Conservation (phyloP, 2,329 filamentous ascomycete genomes). For the Lomentospora prolificans region DNA sequence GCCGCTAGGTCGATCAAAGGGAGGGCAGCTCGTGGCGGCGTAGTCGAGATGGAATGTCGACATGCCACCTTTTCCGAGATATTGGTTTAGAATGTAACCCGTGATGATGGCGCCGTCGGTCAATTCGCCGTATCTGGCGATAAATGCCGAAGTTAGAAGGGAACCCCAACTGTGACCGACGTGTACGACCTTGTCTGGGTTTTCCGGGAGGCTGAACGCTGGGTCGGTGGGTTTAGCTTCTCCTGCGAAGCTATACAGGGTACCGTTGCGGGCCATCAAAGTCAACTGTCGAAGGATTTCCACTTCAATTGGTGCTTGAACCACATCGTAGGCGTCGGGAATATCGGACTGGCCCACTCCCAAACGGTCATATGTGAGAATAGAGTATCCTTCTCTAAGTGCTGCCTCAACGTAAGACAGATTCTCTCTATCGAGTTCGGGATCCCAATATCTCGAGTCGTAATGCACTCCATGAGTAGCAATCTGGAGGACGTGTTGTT, state of each 20-base stretch:
- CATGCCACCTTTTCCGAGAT: conserved; percentile 12
- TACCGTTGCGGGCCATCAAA: conserved; percentile 22
- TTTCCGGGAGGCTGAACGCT: neutral
- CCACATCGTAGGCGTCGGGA: conserved; percentile 26
- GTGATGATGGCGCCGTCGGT: conserved; percentile 46
- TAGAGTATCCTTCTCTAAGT: conserved; percentile 40
- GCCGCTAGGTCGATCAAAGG: conserved; percentile 13
- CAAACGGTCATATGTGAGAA: conserved; percentile 44
- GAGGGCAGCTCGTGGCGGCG: conserved; percentile 14
- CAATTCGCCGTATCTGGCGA: conserved; percentile 34
- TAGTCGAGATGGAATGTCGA: conserved; percentile 14
- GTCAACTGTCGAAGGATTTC: conserved; percentile 28
- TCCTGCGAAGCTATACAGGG: conserved; percentile 15
- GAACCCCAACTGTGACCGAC: conserved; percentile 51
- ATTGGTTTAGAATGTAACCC: conserved; percentile 29
- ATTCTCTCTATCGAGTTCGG: conserved; percentile 39
- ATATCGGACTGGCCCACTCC: conserved; percentile 39
- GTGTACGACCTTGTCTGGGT: conserved; percentile 34
- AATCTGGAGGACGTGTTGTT: conserved; percentile 23
- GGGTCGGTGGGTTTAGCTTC: neutral
- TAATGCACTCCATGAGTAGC: conserved; percentile 24
- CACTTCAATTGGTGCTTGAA: conserved; percentile 27
- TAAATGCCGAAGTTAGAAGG: conserved; percentile 38
- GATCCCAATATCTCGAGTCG: conserved; percentile 41
- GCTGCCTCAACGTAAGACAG: conserved; percentile 46